These are phyloP conservation scores for Xylaria sp. DNA, from an alignment of 2,329 filamentous ascomycete species.

Conservation along the genomic window DNA sequence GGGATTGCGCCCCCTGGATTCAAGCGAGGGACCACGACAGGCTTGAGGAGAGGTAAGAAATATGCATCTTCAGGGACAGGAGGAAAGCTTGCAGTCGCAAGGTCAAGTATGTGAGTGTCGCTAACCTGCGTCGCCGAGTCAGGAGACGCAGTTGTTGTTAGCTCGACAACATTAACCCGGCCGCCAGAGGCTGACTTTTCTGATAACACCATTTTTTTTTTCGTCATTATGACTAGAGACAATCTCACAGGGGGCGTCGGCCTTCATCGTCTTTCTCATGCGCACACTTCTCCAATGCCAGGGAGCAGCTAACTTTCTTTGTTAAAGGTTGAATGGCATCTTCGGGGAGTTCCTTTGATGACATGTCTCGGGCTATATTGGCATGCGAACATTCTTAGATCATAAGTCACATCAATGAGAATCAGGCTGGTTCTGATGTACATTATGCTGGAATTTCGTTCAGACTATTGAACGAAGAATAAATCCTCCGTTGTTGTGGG, in stretches of 20 bases:
- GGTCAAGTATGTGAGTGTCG: constrained; percentile 35
- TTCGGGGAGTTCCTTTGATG: constrained; percentile 30
- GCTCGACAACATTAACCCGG: constrained; percentile 17
- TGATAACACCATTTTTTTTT: background rate
- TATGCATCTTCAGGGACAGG: constrained; percentile 19
- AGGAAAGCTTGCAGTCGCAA: constrained; percentile 37
- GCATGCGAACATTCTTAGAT: background rate
- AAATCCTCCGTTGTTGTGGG: background rate
- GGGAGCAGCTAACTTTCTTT: constrained; percentile 33
- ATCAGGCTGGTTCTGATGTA: background rate
- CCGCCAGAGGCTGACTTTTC: background rate
- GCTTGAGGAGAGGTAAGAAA: constrained; percentile 37
- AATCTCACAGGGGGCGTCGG: background rate
- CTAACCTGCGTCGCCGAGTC: constrained; percentile 12
- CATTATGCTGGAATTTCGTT: background rate
- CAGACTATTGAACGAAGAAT: background rate
- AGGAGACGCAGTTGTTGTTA: background rate
- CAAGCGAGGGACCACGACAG: constrained; percentile 42
- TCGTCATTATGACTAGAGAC: background rate
- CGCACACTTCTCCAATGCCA: constrained; percentile 18
- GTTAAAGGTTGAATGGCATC: constrained; percentile 24
- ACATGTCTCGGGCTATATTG: constrained; percentile 27
- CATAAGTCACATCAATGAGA: background rate
- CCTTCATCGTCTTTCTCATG: background rate
- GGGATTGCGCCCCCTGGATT: constrained; percentile 39